Percentiles rank a stretch among this genome's conserved stretches.
Conservation (phyloP, 2,329 filamentous ascomycete species). For the Aspergillus brasiliensis region DNA sequence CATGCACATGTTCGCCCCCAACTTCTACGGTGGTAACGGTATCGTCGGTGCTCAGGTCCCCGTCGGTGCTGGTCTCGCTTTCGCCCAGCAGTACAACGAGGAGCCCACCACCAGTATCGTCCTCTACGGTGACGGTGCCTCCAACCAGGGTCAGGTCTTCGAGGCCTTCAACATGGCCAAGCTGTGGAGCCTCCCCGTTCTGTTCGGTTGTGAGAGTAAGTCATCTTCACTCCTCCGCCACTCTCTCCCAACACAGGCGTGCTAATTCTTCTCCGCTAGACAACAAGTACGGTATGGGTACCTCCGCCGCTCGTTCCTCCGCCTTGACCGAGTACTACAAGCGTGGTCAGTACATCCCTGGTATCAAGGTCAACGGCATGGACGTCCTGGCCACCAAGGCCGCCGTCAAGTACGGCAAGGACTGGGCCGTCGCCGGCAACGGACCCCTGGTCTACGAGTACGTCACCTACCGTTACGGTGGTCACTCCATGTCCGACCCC, state of each 20-base stretch:
- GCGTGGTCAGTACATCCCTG: constrained; percentile 98
- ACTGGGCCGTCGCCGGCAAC: constrained; percentile 79
- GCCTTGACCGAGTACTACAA: constrained; percentile 99
- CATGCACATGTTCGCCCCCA: constrained; percentile 99
- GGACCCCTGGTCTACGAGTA: constrained; percentile 97
- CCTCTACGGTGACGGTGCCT: constrained; percentile 96
- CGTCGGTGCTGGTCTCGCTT: constrained; percentile 92
- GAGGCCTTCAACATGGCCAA: constrained; percentile 99
- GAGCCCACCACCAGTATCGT: constrained; percentile 84
- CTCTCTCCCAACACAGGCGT: background rate
- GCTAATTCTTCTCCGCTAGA: constrained; percentile 55
- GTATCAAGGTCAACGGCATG: constrained; percentile 99
- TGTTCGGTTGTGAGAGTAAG: constrained; percentile 98
- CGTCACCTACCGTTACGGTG: constrained; percentile 98
- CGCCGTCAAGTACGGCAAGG: constrained; percentile 89
- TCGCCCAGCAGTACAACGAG: constrained; percentile 91
- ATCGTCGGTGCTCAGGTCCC: constrained; percentile 99
- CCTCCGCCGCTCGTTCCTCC: constrained; percentile 87
- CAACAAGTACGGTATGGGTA: constrained; percentile 99
- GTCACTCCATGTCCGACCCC: constrained; percentile 99
- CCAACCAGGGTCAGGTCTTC: constrained; percentile 99
- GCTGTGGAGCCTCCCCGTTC: constrained; percentile 92
- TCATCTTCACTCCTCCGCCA: constrained; percentile 26
- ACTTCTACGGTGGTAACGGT: constrained; percentile 98
- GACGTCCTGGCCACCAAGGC: constrained; percentile 97